Base-by-base conservation (phyloP, 176 grass and related monocot species). In the Carex kokanica region DNA sequence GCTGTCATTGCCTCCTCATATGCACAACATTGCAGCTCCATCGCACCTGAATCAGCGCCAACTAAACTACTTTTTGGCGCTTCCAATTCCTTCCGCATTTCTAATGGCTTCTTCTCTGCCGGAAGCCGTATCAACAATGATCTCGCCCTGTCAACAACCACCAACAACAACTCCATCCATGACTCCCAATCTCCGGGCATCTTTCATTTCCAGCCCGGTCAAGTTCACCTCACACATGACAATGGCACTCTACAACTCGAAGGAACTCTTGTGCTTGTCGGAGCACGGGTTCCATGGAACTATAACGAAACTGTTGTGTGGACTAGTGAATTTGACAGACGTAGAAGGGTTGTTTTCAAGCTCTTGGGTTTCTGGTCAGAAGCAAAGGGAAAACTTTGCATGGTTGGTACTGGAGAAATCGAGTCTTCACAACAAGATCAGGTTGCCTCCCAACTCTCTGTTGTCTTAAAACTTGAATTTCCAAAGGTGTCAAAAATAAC, bases 281-380 rank as follows among this genome's bases (percentile, higher is more conserved):
- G 90, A 32, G 65, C 66, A 0, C 36, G 60, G 24, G 75, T 40
- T 23, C 10, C 34, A 29, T 0, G 29, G 5, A 55, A n/a, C 17
- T 5, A 41, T 2, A 78, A 84, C 17, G 59, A 69, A 70, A 83
- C 54, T 82, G 53, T 84, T 17, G 63, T 24, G 27, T 74, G 56
- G 4, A 62, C 61, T 69, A 79, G 73, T 43, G 81, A 64, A 12
- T 57, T 90, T 73, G 73, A 85, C 14, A 91, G 86, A 55, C 89
- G 53, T 20, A 86, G 70, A 24, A 75, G 60, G 31, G 5, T 88
- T 58, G 52, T 77, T 79, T 91, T 97, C 78, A 83, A 88, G 54
- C 87, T 98, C 43, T 82, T 82, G 21, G 95, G 95, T 2, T 94
- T 86, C 84, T 97, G 91, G 92, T 94, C 90, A 6, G 29, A 64